Percentiles rank a stretch among this genome's conserved stretches.
These are phyloP conservation scores for Lipomyces anomalus DNA, from an alignment of 805 yeast genomes.

Conservation along the genomic window DNA sequence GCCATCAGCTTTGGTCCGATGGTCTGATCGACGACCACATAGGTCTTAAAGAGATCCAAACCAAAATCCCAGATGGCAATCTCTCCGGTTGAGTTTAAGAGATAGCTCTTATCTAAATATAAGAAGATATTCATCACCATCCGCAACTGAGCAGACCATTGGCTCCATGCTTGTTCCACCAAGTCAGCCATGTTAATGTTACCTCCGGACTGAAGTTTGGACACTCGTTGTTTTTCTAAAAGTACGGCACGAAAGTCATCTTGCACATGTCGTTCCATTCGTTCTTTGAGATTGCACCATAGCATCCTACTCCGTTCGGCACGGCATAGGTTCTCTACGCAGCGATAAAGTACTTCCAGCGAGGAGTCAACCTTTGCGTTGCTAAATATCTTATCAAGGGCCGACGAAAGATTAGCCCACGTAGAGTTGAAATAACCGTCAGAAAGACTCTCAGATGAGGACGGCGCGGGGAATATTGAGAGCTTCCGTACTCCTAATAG, in stretches of 20 bases:
- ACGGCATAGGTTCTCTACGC: constrained; percentile 31
- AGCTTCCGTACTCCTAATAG: constrained; percentile 14
- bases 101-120: constrained; percentile 30
- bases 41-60: constrained; percentile 11
- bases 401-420: constrained; percentile 9
- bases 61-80: constrained; percentile 24
- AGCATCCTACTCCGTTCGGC: constrained; percentile 25
- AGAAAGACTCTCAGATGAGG: constrained; percentile 1
- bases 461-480: not conserved
- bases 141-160: constrained; percentile 23
- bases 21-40: constrained; percentile 3
- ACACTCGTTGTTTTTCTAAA: not conserved
- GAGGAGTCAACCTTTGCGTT: constrained; percentile 15
- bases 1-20: constrained; percentile 5
- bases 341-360: constrained; percentile 30
- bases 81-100: constrained; percentile 18
- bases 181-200: constrained; percentile 17
- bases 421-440: constrained; percentile 13
- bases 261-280: constrained; percentile 13
- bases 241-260: constrained; percentile 2
- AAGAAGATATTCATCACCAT: constrained; percentile 28
- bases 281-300: constrained; percentile 23
- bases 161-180: constrained; percentile 17
- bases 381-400: constrained; percentile 12
- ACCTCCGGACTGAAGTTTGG: not conserved